Base-by-base conservation (phyloP, 306 rosid genomes). In the Vachellia collinsii region DNA sequence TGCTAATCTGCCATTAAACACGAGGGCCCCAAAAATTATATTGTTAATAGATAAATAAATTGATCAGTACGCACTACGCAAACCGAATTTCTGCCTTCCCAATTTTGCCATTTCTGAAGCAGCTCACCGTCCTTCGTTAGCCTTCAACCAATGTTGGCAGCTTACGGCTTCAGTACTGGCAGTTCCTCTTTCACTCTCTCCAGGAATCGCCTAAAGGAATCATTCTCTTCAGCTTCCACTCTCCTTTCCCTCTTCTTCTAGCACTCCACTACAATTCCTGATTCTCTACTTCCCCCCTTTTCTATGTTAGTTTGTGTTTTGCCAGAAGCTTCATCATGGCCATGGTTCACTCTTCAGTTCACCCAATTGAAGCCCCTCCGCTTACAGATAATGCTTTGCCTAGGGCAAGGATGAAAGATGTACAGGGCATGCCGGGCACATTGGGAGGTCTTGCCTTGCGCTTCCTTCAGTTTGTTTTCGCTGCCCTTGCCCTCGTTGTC, bases 401-500 rank as follows among this genome's bases (percentile, higher is more conserved):
- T 23, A 50, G 67, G n/a, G 80, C 84, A 50, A 78, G 86, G 73
- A 81, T 81, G 87, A 48, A 75, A 53, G 82, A 87, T 29, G 46
- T 81, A 20, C 84, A 76, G 73, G 90, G 88, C 41, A 87, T 84
- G 84, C 72, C 86, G 1, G 88, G 87, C 7, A 87, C 82, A 4
- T 36, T 46, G 10, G 86, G 86, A 20, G 72, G 88, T 61, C 81
- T 84, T 59, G 76, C 81, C 39, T 74, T 87, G 66, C 84, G 86
- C 70, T 67, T 87, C 46, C 12, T 12, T 58, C 88, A 87, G 84
- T 87, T 87, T 46, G 84, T 75, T 42, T 81, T 87, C 44, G 69
- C 87, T 5, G 25, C 64, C 51, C 37, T 81, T 74, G 43, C 86
- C 1, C 86, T 84, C 23, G 62, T 76, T 80, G 75, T 87, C 43